These are phyloP conservation scores for Pythium rhizo-oryzae DNA, from an alignment of 352 stramenopile species.

Conservation along the genomic window DNA sequence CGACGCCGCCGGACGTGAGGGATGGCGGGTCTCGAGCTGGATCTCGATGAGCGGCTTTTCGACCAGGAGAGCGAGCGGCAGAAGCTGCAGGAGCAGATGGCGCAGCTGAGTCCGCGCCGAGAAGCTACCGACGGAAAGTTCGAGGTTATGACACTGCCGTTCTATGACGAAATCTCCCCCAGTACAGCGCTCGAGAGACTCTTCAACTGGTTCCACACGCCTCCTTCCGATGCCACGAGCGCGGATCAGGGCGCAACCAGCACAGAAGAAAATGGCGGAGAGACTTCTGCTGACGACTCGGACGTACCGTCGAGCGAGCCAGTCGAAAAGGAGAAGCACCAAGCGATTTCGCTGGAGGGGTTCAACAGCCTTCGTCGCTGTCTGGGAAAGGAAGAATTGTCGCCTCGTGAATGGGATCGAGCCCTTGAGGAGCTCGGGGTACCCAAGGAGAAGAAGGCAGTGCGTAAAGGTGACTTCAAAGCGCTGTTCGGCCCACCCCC, in stretches of 20 bases:
- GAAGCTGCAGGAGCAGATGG: slow-evolving; percentile 41
- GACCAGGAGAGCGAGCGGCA: slow-evolving; percentile 26
- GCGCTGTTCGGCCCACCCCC: slow-evolving; percentile 55
- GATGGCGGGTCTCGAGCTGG: slow-evolving; percentile 31
- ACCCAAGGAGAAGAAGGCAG: slow-evolving; percentile 15
- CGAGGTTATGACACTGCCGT: slow-evolving; percentile 45
- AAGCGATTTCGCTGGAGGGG: slow-evolving; percentile 37
- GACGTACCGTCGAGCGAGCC: not conserved
- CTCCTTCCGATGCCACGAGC: not conserved
- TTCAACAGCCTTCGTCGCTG: slow-evolving; percentile 51
- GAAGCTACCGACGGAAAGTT: slow-evolving; percentile 24
- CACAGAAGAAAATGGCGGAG: not conserved
- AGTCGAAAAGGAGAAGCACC: slow-evolving; percentile 9
- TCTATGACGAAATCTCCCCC: slow-evolving; percentile 58
- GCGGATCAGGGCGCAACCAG: not conserved
- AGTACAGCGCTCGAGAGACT: slow-evolving; percentile 44
- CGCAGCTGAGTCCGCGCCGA: slow-evolving; percentile 43
- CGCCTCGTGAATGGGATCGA: slow-evolving; percentile 36
- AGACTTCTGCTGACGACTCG: slow-evolving; percentile 13
- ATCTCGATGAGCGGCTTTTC: slow-evolving; percentile 47
- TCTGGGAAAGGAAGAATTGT: slow-evolving; percentile 34
- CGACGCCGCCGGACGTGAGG: slow-evolving; percentile 9
- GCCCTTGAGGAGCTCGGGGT: slow-evolving; percentile 46
- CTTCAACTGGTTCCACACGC: slow-evolving; percentile 43
- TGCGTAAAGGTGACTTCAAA: slow-evolving; percentile 48